Evolutionary conservation across 257 asterid genomes (phyloP).

Genomic region (Nicotiana noctiflora): DNA sequence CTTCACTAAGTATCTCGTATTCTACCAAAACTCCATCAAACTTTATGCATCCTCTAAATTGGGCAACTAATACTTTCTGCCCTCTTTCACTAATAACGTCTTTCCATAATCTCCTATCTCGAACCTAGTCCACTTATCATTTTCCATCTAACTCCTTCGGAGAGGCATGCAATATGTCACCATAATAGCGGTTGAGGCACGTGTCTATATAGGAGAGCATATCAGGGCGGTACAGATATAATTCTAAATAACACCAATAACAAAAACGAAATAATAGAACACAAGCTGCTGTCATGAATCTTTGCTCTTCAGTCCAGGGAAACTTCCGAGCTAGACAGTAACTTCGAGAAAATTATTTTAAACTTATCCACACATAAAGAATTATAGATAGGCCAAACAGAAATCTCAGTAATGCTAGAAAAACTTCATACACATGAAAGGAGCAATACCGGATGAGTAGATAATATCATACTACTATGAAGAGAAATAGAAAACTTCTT

Average conservation of each 20-base stretch:
- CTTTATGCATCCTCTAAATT: neutral
- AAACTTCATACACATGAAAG: neutral
- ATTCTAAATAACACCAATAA: neutral
- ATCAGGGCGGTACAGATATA: neutral
- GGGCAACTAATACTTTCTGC: neutral
- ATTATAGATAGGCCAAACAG: neutral
- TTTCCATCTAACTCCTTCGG: neutral
- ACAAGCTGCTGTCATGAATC: neutral
- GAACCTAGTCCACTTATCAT: slow-evolving; percentile 1
- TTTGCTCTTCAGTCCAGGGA: neutral
- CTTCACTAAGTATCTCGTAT: neutral
- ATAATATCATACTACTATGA: neutral
- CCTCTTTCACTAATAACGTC: neutral
- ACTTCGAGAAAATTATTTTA: neutral
- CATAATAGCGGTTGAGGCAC: neutral
- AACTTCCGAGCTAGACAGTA: neutral
- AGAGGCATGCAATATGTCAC: neutral
- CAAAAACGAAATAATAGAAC: neutral
- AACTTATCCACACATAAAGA: neutral
- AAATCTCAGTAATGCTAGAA: neutral
- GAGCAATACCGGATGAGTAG: neutral
- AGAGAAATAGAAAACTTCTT: neutral
- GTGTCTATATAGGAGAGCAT: neutral
- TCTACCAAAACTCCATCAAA: neutral
- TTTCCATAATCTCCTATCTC: neutral